Base-by-base conservation (phyloP, 2,329 filamentous ascomycete species). In the Periconia macrospinosa region DNA sequence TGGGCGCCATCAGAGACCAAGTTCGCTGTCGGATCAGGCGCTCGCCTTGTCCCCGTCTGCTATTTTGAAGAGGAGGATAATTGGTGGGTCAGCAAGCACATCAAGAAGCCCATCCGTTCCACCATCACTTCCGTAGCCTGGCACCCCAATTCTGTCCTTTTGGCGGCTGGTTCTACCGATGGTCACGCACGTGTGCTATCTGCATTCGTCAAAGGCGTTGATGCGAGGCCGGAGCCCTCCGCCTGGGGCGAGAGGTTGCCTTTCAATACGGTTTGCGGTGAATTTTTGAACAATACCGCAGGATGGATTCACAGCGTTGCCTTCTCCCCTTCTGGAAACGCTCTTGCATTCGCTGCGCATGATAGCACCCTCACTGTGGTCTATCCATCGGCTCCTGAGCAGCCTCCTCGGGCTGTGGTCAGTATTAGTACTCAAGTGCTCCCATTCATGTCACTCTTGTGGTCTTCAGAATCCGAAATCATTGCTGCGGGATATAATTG, bases 61-160 rank as follows among this genome's bases (percentile, higher is more conserved):
- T 97, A 97, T 80, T 99, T 99, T 67, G 94, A 99, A 72, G 91
- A 96, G 74, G 94, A 99, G 77, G 97, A 99, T 77, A 92, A 99
- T 80, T 99, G 94, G 94, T 99, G 94, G 94, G 93, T 99, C 41
- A 97, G 92, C 37, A 99, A 99, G 83, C 94, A 99, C 78, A 79
- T 99, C 71, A 97, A 97, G 86, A 99, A 97, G 84, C 94, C 94
- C 18, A 96, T 99, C 68, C 90, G 93, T 63, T 96, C 92, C 74
- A 99, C 94, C 53, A 93, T 99, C 67, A 97, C 94, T 52, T 92
- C 90, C 15, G 86, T 99, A 43, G 88, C 89, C 53, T 99, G 94
- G 94, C 94, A 99, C 76, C 94, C 94, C 35, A 99, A 99, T 81
- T 95, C 90, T 10, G 94, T 99, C 15, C 84, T 99, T 30, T 82